A percentile compares a stretch with the other conserved stretches of the same genome.
Conservation (phyloP, 352 stramenopile genomes). For the Aphanomyces stellatus region DNA sequence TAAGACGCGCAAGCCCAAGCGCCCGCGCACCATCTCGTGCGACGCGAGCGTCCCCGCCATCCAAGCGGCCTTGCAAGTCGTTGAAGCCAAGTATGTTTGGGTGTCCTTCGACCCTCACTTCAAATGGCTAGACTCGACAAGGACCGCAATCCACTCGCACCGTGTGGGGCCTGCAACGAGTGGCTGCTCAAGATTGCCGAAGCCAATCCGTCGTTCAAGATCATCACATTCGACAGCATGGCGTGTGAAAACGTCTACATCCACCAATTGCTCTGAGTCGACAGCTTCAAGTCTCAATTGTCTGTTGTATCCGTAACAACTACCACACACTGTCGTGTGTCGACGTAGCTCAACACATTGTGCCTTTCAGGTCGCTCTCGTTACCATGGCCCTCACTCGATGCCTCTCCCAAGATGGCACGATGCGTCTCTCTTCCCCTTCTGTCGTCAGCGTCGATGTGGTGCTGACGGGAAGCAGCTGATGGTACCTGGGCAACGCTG, state of each 20-base stretch:
- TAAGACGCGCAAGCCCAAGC: conserved; percentile 59
- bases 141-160: conserved; percentile 94
- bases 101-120: background rate
- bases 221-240: conserved; percentile 95
- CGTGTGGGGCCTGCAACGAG: conserved; percentile 97
- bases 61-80: conserved; percentile 27
- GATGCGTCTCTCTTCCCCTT: too few relatives aligned
- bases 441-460: too few relatives aligned
- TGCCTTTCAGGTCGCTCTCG: too few relatives aligned
- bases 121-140: conserved; percentile 11
- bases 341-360: too few relatives aligned
- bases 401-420: too few relatives aligned
- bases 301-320: too few relatives aligned
- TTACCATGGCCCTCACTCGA: too few relatives aligned
- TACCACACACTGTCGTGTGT: too few relatives aligned
- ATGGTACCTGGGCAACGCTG: too few relatives aligned
- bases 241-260: conserved; percentile 90
- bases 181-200: conserved; percentile 99
- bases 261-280: conserved; percentile 65
- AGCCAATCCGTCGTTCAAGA: conserved; percentile 94
- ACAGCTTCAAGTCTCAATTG: background rate
- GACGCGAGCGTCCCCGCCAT: conserved; percentile 44
- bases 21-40: conserved; percentile 70
- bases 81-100: background rate
- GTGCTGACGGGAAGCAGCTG: too few relatives aligned